A percentile compares a stretch with the other conserved stretches of the same genome.
phyloP scores from a whole-genome alignment of 169 alveolate genomes.

The Plasmodium vinckei region DNA sequence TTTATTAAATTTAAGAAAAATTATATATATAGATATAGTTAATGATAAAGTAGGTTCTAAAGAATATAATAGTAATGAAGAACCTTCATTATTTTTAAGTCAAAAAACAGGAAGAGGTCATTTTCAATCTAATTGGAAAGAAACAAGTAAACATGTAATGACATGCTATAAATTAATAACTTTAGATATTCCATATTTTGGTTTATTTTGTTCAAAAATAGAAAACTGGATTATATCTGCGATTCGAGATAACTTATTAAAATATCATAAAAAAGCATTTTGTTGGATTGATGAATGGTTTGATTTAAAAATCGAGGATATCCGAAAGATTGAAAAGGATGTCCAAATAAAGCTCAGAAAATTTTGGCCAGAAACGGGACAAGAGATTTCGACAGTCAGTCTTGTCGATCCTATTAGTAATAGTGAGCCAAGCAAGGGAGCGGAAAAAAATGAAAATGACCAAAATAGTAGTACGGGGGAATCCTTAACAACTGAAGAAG shows the following conservation, averaged over 20 bases:
- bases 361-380: constrained; percentile 56
- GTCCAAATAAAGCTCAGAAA: constrained; percentile 78
- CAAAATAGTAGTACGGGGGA: too few species aligned
- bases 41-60: constrained; percentile 64
- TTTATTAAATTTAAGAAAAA: constrained; percentile 44
- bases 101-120: constrained; percentile 76
- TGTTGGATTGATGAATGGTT: constrained; percentile 84
- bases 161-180: constrained; percentile 83
- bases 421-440: not conserved
- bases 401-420: not conserved
- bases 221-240: constrained; percentile 82
- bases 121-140: constrained; percentile 66
- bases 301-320: constrained; percentile 77
- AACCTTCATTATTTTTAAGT: constrained; percentile 64
- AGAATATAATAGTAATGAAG: constrained; percentile 57
- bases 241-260: constrained; percentile 79
- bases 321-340: constrained; percentile 80
- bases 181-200: constrained; percentile 86
- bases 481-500: too few species aligned
- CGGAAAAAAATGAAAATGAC: not conserved
- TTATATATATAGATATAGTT: constrained; percentile 76
- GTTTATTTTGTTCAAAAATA: constrained; percentile 82
- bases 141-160: constrained; percentile 55
- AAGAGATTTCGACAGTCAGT: not conserved
- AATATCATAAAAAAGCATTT: constrained; percentile 81